Evolutionary conservation across 164 flowering plant genomes (phyloP), one percentile per base, ranked within the genome.

Genomic region (Stephania cephalantha): DNA sequence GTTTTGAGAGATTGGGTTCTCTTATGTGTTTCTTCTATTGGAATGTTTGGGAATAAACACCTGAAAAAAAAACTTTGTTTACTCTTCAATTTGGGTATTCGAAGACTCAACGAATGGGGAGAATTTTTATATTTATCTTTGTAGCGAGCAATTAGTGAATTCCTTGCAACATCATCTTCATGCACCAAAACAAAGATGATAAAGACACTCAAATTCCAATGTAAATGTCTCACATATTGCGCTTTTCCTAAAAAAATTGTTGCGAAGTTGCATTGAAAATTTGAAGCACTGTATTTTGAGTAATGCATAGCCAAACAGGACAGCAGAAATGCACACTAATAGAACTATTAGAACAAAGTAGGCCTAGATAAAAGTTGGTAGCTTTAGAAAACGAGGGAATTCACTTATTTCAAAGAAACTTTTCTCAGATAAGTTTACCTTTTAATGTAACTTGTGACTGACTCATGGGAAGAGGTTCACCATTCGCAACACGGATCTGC

Each of bases 401-500:
- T 18, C 65, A 58, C n/a, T 17, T 17, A 18, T 58, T 15, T 58
- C 17, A 58, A 58, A 18, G 65, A 58, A 58, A 15, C n/a, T 58
- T 58, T 7, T 18, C n/a, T 13, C 5, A 58, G 63, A 58, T 58
- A 52, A 48, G 45, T 17, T 78, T 68, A 94, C 97, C 99, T 84
- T 81, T 87, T 79, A 96, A 80, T 10, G 92, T 91, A 69, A 96
- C 97, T 79, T 96, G 84, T 29, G 90, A 83, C 82, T 96, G 99
- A 77, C 76, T 80, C 73, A 96, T 76, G 30, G 94, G 97, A 80
- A 96, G 98, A 77, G 86, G 82, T 82, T 96, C 99, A 75, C 97
- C 98, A 81, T 90, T 96, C 70, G 99, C 98, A 81, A 95, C 91
- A 80, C 90, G 91, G 45, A 96, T 93, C 85, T 96, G 99, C 99